These are phyloP conservation scores for Phyllosticta paracitricarpa DNA, from an alignment of 2,329 filamentous ascomycete species.

Conservation along the genomic window DNA sequence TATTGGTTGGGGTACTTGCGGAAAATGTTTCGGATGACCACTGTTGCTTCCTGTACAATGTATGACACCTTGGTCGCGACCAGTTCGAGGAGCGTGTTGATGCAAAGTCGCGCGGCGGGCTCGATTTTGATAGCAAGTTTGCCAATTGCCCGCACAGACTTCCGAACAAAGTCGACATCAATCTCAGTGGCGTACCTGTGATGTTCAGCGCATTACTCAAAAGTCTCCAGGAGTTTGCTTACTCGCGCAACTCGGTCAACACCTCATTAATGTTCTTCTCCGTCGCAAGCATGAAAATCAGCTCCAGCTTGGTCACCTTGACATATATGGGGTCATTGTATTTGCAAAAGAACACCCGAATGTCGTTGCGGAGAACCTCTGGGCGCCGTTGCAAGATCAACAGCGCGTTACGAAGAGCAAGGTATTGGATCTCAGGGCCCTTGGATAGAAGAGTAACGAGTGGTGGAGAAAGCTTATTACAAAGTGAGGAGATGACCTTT, in stretches of 20 bases:
- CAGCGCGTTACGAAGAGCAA: slow-evolving; percentile 85
- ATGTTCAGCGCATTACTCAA: slow-evolving; percentile 12
- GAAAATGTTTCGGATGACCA: slow-evolving; percentile 98
- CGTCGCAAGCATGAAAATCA: slow-evolving; percentile 97
- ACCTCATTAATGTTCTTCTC: slow-evolving; percentile 95
- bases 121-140: slow-evolving; percentile 99
- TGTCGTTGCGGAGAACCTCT: slow-evolving; percentile 90
- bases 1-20: slow-evolving; percentile 98
- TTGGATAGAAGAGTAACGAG: slow-evolving; percentile 92
- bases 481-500: slow-evolving; percentile 76
- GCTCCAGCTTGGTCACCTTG: slow-evolving; percentile 95
- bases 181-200: slow-evolving; percentile 82
- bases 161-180: slow-evolving; percentile 96
- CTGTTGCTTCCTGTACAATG: slow-evolving; percentile 96
- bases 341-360: slow-evolving; percentile 98
- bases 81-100: slow-evolving; percentile 82
- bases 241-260: slow-evolving; percentile 85
- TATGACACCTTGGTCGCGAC: slow-evolving; percentile 98
- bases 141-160: slow-evolving; percentile 92
- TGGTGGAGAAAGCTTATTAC: slow-evolving; percentile 87
- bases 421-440: slow-evolving; percentile 95
- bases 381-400: slow-evolving; percentile 87
- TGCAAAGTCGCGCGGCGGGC: slow-evolving; percentile 80
- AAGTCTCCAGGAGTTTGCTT: slow-evolving; percentile 18
- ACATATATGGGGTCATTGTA: slow-evolving; percentile 99